These are phyloP conservation scores for Fusarium sp. DNA, from an alignment of 2,329 filamentous ascomycete genomes.

Conservation along the genomic window DNA sequence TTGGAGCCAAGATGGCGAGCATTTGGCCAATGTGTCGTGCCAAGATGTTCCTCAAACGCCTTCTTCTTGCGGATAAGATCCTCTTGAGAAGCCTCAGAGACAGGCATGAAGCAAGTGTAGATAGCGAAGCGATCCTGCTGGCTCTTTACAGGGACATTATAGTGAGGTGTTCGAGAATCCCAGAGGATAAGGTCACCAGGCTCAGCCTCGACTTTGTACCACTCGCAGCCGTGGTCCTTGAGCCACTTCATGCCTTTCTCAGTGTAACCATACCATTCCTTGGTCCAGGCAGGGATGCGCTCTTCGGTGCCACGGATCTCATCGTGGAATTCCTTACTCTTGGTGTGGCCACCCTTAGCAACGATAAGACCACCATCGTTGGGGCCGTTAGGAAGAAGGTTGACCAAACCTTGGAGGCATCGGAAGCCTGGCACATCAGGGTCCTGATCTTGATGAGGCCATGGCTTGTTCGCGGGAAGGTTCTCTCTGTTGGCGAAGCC, in stretches of 20 bases:
- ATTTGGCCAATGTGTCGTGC: slow-evolving; percentile 58
- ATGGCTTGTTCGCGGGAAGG: slow-evolving; percentile 36
- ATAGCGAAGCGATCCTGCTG: slow-evolving; percentile 53
- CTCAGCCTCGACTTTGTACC: slow-evolving; percentile 54
- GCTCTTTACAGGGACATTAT: slow-evolving; percentile 52
- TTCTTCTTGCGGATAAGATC: slow-evolving; percentile 55
- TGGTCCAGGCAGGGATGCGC: slow-evolving; percentile 52
- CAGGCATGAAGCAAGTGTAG: slow-evolving; percentile 45
- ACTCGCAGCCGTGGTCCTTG: slow-evolving; percentile 46
- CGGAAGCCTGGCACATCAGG: slow-evolving; percentile 54
- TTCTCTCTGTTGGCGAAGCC: slow-evolving; percentile 56
- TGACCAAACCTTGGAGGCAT: slow-evolving; percentile 63
- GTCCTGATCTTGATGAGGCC: slow-evolving; percentile 41
- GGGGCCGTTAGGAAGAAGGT: slow-evolving; percentile 51
- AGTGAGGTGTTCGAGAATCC: slow-evolving; percentile 54
- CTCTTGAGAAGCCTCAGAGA: slow-evolving; percentile 42
- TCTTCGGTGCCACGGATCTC: slow-evolving; percentile 49
- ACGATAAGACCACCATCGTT: slow-evolving; percentile 52
- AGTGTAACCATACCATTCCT: slow-evolving; percentile 48
- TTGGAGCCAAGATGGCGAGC: slow-evolving; percentile 37
- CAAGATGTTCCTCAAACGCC: slow-evolving; percentile 51
- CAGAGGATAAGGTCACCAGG: slow-evolving; percentile 57
- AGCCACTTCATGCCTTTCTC: slow-evolving; percentile 53
- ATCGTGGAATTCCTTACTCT: slow-evolving; percentile 50
- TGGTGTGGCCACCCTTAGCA: slow-evolving; percentile 33